Evolutionary conservation across 805 yeast genomes (phyloP), one percentile per base, ranked within the genome.

Genomic region (Barnettozyma sp.): DNA sequence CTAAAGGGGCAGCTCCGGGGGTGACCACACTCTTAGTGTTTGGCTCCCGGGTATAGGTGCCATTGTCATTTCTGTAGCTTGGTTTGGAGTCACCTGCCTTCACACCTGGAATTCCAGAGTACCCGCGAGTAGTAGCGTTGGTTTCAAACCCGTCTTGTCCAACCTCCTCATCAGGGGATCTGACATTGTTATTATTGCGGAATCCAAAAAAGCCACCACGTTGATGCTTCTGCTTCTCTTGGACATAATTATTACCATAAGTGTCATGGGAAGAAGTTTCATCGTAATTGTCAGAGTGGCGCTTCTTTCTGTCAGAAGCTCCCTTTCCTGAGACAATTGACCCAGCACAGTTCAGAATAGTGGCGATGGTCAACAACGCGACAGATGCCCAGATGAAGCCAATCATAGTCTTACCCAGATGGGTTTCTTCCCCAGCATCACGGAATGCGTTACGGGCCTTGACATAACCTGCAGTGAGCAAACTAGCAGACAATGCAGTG

Each of bases 301-400:
- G 43, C 35, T 37, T 43, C 18, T 41, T 36, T 32, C 35, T 44
- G n/a, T n/a, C n/a, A n/a, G n/a, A n/a, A n/a, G n/a, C n/a, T n/a
- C n/a, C n/a, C n/a, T n/a, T n/a, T n/a, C n/a, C n/a, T n/a, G n/a
- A n/a, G n/a, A 44, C 10, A 40, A 20, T 31, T 51, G 23, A 49
- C 2, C 49, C 56, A 33, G 46, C 36, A 11, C 51, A 44, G 31
- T 46, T 43, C 7, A 52, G 30, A 4, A 44, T 9, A 1, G 50
- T 38, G 16, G 48, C 42, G 22, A 52, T 28, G 3, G 35, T 39
- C 34, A 47, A 42, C 30, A 46, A 41, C 26, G 41, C 48, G 8
- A 67, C 67, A 6, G 71, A 55, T 4, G 78, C 56, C 94, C 94
- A 83, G 24, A 76, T 58, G 40, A 79, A 70, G 11, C 76, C 85